Evolutionary conservation across 2,329 filamentous ascomycete genomes (phyloP).

Genomic region (Tolypocladium paradoxum): DNA sequence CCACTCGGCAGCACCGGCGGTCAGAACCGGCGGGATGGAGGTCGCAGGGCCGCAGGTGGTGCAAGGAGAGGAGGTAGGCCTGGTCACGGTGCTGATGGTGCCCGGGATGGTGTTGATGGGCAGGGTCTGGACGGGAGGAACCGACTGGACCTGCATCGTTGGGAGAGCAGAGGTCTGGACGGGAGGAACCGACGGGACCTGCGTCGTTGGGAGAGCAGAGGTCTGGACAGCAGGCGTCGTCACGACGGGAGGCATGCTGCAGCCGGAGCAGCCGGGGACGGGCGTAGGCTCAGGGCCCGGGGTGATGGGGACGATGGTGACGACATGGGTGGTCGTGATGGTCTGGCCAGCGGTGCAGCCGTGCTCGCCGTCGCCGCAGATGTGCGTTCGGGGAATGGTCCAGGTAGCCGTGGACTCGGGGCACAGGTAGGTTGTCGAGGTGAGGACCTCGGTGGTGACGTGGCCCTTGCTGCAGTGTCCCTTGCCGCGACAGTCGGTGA

Average conservation of each 20-base stretch:
- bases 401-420: conserved; percentile 15
- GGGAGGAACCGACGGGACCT: neutral
- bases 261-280: conserved; percentile 8
- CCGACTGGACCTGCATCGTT: neutral
- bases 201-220: neutral
- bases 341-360: conserved; percentile 16
- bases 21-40: conserved; percentile 5
- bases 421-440: conserved; percentile 10
- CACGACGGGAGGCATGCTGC: conserved; percentile 7
- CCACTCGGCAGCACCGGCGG: conserved; percentile 9
- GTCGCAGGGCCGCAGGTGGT: conserved; percentile 4
- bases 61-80: conserved; percentile 4
- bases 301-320: conserved; percentile 16
- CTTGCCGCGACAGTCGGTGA: conserved; percentile 45
- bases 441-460: conserved; percentile 13
- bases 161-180: neutral
- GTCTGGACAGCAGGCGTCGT: neutral
- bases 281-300: conserved; percentile 13
- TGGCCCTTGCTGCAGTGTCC: conserved; percentile 16
- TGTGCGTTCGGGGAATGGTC: conserved; percentile 18
- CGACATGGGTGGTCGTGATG: conserved; percentile 9
- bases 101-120: neutral
- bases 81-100: conserved; percentile 2
- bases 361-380: conserved; percentile 14
- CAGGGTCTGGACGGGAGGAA: neutral